Evolutionary conservation across 257 asterid species (phyloP), one percentile per base, ranked within the genome.

Genomic region (Thymus mandschuricus): DNA sequence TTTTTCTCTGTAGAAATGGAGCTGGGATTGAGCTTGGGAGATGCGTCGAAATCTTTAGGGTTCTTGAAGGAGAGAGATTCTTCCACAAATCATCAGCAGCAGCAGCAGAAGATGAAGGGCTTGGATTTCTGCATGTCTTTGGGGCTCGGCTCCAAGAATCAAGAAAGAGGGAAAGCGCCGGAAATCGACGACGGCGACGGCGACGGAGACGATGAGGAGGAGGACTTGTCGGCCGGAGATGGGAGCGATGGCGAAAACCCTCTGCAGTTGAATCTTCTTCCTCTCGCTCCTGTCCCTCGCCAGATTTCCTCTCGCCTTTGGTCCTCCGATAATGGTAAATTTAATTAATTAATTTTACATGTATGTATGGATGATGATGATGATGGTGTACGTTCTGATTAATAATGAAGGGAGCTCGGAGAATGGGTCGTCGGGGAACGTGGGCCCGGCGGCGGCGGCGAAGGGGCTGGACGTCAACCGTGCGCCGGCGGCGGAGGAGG

Each of bases 11-110:
- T 3, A 57, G 44, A 66, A 45, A 90, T 90, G 97, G 97, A 90
- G 82, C 78, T 90, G 64, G 96, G 90, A 15, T 76, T 90, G 71
- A 86, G 86, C 76, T 82, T 90, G 35, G 97, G 97, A 54, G 88
- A 87, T 46, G 72, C 84, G 11, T 80, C 88, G 1, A 80, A 75
- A 48, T 43, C 85, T 5, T 21, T 72, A 10, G 66, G 49, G 5
- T 77, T 83, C 70, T 73, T 72, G 74, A 38, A 74, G 31, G 79
- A 71, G 6, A 68, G 43, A 66, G 58, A 38, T 6, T 4, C 64
- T 6, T 6, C 64, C 11, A 29, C 35, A 10, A 50, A 71, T 8
- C 77, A 54, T n/a, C 52, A 71, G 3, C 43, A 41, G 4, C 51
- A 71, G 64, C 60, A 44, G 34, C 54, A 58, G 55, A 66, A 35